Evolutionary conservation across 1,284 basidiomycete genomes (phyloP).

Genomic region (Pyrrhoderma noxium): DNA sequence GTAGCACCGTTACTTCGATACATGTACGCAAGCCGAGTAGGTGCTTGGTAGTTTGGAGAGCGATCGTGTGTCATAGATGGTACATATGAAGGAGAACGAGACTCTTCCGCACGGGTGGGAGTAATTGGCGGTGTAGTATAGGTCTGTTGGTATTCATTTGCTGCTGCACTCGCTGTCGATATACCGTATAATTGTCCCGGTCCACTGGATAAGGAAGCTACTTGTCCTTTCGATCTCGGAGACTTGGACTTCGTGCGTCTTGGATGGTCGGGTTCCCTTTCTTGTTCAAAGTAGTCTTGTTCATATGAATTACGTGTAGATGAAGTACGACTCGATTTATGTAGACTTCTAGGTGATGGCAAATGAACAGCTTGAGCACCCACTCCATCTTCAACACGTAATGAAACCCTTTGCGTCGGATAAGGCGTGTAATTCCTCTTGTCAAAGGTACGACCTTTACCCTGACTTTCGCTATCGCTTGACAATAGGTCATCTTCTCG

Average conservation of each 20-base stretch:
- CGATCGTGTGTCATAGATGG: neutral
- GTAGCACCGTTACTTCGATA: slow-evolving; percentile 11
- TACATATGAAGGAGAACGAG: neutral
- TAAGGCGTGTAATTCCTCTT: too few relatives aligned
- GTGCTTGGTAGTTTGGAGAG: slow-evolving; percentile 7
- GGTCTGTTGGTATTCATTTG: neutral
- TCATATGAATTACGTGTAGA: slow-evolving; percentile 13
- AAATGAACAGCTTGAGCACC: neutral
- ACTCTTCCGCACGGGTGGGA: slow-evolving; percentile 11
- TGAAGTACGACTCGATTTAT: slow-evolving; percentile 10
- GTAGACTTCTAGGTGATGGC: slow-evolving; percentile 12
- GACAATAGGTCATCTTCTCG: too few relatives aligned
- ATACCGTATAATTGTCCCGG: neutral
- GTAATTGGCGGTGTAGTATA: slow-evolving; percentile 15
- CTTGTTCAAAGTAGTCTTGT: neutral
- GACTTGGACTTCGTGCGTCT: neutral
- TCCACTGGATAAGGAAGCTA: neutral
- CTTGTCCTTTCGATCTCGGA: neutral
- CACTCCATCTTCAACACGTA: too few relatives aligned
- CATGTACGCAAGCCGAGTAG: slow-evolving; percentile 8
- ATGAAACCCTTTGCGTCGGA: too few relatives aligned
- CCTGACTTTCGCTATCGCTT: too few relatives aligned
- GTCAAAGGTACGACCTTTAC: too few relatives aligned
- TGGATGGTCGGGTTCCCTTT: neutral
- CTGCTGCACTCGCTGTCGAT: neutral